Evolutionary conservation across 129 eudicot species (phyloP).

Genomic region (Heracleum sosnowskyi): DNA sequence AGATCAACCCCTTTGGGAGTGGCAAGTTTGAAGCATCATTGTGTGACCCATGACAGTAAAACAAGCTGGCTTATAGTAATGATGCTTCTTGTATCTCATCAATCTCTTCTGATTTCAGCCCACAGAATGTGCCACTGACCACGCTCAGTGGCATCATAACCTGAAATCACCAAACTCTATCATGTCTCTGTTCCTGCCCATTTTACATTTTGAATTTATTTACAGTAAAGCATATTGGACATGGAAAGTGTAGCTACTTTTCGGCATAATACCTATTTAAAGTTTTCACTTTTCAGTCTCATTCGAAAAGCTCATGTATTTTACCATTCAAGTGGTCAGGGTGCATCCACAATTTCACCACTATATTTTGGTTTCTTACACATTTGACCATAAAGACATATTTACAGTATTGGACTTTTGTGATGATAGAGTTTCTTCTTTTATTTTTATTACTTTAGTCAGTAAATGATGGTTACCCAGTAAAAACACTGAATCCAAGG

Average conservation of each 20-base stretch:
- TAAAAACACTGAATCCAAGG: no score
- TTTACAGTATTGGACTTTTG: no score
- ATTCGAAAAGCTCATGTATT: neutral
- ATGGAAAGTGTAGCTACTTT: neutral
- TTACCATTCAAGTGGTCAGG: constrained; percentile 5
- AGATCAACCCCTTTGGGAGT: neutral
- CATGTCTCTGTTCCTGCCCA: neutral
- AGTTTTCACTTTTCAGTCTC: neutral
- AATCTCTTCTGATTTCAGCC: constrained; percentile 6
- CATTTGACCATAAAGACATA: neutral
- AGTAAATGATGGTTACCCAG: no score
- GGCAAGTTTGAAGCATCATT: neutral
- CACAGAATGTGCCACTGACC: constrained; percentile 14
- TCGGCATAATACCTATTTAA: neutral
- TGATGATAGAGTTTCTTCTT: no score
- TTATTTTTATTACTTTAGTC: no score
- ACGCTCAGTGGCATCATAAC: constrained; percentile 1
- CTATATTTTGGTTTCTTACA: neutral
- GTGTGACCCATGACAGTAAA: constrained; percentile 17
- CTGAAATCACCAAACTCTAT: constrained; percentile 5
- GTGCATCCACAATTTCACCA: neutral
- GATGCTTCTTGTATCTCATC: constrained; percentile 12
- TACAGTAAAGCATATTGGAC: neutral
- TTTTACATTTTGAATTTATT: neutral
- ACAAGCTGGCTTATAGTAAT: constrained; percentile 2